Conservation (phyloP, 345 rosid species). For the Eucalyptus sideroxylon region DNA sequence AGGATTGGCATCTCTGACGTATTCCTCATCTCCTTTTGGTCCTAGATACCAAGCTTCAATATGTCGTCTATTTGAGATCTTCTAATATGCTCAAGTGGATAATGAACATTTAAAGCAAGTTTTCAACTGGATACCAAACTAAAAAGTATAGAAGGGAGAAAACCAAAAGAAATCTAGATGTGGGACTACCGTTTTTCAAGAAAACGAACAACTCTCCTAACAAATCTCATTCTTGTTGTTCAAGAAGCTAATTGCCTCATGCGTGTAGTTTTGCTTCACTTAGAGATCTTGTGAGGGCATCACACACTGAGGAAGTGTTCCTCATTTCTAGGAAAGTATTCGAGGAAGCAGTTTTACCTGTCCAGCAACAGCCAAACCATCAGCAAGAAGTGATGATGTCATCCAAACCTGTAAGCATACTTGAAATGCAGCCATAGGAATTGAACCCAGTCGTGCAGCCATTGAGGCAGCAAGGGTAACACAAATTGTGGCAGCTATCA, state of each 20-base stretch:
- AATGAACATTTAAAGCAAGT: neutral
- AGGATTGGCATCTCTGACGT: neutral
- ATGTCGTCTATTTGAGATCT: neutral
- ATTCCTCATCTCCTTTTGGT: neutral
- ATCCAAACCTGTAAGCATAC: constrained; percentile 89
- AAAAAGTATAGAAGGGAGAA: neutral
- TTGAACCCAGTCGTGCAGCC: constrained; percentile 76
- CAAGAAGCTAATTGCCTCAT: neutral
- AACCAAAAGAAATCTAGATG: neutral
- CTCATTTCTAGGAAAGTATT: neutral
- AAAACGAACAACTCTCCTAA: neutral
- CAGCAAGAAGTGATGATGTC: constrained; percentile 92
- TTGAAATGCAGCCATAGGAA: constrained; percentile 88
- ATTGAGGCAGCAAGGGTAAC: constrained; percentile 58
- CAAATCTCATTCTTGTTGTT: neutral
- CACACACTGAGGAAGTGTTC: neutral
- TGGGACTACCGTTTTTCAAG: neutral
- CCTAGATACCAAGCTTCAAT: neutral
- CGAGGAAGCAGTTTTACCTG: constrained; percentile 28
- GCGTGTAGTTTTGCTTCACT: neutral
- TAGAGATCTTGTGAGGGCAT: neutral
- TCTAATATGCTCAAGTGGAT: neutral
- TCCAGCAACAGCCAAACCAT: constrained; percentile 96
- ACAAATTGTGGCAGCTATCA: constrained; percentile 69
- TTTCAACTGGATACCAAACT: neutral